Base-by-base conservation (phyloP, 768 basidiomycete genomes). In the Leccinum arenicola region DNA sequence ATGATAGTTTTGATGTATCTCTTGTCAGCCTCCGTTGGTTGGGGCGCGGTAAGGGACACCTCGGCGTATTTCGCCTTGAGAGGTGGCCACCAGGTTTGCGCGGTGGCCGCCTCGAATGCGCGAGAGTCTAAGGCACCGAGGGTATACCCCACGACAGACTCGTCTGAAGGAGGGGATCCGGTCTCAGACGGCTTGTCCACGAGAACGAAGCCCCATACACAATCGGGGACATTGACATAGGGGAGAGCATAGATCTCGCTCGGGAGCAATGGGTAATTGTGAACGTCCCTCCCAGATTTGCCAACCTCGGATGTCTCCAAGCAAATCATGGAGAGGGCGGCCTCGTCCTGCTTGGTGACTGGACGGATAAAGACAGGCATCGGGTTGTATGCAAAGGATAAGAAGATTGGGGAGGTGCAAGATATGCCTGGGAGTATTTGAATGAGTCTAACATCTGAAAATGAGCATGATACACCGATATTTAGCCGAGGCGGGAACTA, bases 181-280 rank as follows among this genome's bases (percentile, higher is more conserved):
- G 52, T 52, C 36, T 64, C 69, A 45, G 49, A 50, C 21, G 65
- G 59, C 50, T 74, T 72, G 50, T 86, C 84, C 45, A 82, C 84
- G 68, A 93, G 73, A 45, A 92, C 89, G 70, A 89, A 93, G 11
- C 82, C 89, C 81, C 84, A 91, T 23, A 86, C 84, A 55, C 67
- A 63, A 6, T 75, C 79, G n/a, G 84, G 80, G 15, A 88, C 73
- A 55, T 83, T 82, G 58, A 89, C 79, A 71, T 93, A 93, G 2
- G 91, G 91, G 50, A 89, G 80, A 3, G 90, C 86, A 66, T 86
- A 92, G 47, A 87, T 77, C 47, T 91, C 78, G 6, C 90, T 89
- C 11, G 83, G 85, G 35, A 91, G 82, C 63, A 88, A 86, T 12
- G 76, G 76, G 64, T 78, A 80, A 43, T 82, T 81, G 73, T 91